These are phyloP conservation scores for Helminthosporium solani DNA, from an alignment of 2,329 filamentous ascomycete genomes.

Conservation along the genomic window DNA sequence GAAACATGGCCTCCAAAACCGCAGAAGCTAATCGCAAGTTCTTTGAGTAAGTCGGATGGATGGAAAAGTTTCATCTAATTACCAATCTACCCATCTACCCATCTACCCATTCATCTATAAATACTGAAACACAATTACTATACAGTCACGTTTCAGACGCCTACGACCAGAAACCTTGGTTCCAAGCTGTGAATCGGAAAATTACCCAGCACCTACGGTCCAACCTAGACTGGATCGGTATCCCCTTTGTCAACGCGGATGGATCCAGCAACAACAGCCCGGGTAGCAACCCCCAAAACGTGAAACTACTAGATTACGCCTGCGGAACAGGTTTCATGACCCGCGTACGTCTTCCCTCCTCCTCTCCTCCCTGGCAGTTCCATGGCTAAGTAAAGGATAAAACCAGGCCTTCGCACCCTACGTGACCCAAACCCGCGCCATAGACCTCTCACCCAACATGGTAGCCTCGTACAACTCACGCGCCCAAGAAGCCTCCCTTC, in stretches of 20 bases:
- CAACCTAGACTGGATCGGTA: slow-evolving; percentile 62
- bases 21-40: slow-evolving; percentile 40
- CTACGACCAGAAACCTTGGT: slow-evolving; percentile 58
- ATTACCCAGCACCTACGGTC: slow-evolving; percentile 57
- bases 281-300: no score
- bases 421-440: slow-evolving; percentile 63
- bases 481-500: slow-evolving; percentile 39
- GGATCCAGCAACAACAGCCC: slow-evolving; percentile 34
- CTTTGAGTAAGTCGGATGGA: slow-evolving; percentile 40
- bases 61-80: no score
- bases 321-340: slow-evolving; percentile 71
- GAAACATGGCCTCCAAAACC: slow-evolving; percentile 14
- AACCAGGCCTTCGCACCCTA: slow-evolving; percentile 60
- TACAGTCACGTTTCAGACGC: slow-evolving; percentile 54
- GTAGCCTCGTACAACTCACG: slow-evolving; percentile 65
- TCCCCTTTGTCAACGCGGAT: slow-evolving; percentile 51
- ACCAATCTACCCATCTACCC: no score
- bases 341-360: slow-evolving; percentile 49
- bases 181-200: slow-evolving; percentile 54
- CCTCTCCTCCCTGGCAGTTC: no score
- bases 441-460: slow-evolving; percentile 74
- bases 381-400: not conserved
- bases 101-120: no score
- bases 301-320: slow-evolving; percentile 71
- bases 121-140: no score